phyloP scores from a whole-genome alignment of 306 rosid species.

The Castanea crenata region DNA sequence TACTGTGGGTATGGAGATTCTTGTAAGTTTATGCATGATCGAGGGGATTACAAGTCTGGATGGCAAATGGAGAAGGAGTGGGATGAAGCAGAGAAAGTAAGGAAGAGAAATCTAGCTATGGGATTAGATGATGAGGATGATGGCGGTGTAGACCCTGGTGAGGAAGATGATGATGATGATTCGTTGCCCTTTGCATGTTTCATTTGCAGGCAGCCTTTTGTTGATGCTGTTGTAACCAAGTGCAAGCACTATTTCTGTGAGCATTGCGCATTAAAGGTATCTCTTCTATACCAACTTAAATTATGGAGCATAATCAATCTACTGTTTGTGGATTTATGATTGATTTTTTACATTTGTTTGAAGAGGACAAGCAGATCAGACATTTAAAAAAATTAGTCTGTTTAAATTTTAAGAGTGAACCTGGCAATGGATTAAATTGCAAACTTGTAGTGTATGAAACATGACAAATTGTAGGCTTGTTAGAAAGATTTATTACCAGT shows the following conservation, averaged over 20 bases:
- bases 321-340: background rate
- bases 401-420: background rate
- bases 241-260: constrained; percentile 86
- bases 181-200: constrained; percentile 77
- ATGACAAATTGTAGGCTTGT: background rate
- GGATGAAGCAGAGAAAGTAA: constrained; percentile 83
- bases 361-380: background rate
- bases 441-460: background rate
- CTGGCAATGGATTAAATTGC: background rate
- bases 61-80: constrained; percentile 95
- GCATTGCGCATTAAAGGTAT: constrained; percentile 84
- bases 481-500: background rate
- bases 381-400: background rate
- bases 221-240: constrained; percentile 76
- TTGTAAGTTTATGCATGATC: constrained; percentile 89
- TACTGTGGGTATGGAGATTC: constrained; percentile 86
- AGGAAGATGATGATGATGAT: constrained; percentile 54
- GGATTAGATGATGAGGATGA: constrained; percentile 41
- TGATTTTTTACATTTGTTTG: background rate
- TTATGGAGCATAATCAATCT: background rate
- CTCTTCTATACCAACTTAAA: background rate
- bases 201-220: constrained; percentile 78
- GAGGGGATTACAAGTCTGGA: constrained; percentile 93
- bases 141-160: constrained; percentile 35
- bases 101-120: constrained; percentile 72